Percentiles rank a stretch among this genome's conserved stretches.
Conservation (phyloP, 2,329 filamentous ascomycete genomes). For the Colletotrichum tabaci region DNA sequence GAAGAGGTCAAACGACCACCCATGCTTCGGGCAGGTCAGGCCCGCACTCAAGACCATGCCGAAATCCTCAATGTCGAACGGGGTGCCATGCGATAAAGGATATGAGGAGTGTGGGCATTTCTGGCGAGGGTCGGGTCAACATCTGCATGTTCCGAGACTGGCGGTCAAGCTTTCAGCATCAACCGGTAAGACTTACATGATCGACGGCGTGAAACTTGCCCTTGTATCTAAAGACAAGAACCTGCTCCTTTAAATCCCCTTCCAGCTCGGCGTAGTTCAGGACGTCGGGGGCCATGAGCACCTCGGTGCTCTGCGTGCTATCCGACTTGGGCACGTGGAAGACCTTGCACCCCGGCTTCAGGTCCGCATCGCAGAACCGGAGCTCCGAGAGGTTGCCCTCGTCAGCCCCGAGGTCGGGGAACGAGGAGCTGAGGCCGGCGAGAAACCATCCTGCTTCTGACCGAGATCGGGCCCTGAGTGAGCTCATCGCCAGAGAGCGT, state of each 20-base stretch:
- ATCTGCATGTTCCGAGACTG: no score
- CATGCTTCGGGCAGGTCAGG: conserved; percentile 77
- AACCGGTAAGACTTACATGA: conserved; percentile 66
- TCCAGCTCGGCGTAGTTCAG: conserved; percentile 47
- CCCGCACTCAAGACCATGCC: conserved; percentile 74
- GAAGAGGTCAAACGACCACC: conserved; percentile 79
- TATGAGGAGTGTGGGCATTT: conserved; percentile 78
- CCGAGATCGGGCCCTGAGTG: conserved; percentile 45
- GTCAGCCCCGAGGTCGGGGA: conserved; percentile 65
- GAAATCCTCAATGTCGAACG: conserved; percentile 83
- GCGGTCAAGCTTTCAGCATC: no score
- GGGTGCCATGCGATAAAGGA: conserved; percentile 73
- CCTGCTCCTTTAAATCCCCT: conserved; percentile 68
- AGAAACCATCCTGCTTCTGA: conserved; percentile 63
- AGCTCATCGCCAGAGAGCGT: conserved; percentile 41
- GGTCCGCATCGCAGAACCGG: conserved; percentile 55
- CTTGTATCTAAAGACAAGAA: conserved; percentile 76
- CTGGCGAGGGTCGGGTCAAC: conserved; percentile 52
- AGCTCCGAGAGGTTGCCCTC: conserved; percentile 56
- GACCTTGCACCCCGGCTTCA: conserved; percentile 71
- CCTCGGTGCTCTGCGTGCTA: conserved; percentile 52
- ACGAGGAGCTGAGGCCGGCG: conserved; percentile 69
- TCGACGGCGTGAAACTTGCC: conserved; percentile 78
- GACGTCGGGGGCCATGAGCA: conserved; percentile 54
- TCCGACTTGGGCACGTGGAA: conserved; percentile 64